Evolutionary conservation across 2,329 filamentous ascomycete species (phyloP).

Genomic region (Penicillium palitans): DNA sequence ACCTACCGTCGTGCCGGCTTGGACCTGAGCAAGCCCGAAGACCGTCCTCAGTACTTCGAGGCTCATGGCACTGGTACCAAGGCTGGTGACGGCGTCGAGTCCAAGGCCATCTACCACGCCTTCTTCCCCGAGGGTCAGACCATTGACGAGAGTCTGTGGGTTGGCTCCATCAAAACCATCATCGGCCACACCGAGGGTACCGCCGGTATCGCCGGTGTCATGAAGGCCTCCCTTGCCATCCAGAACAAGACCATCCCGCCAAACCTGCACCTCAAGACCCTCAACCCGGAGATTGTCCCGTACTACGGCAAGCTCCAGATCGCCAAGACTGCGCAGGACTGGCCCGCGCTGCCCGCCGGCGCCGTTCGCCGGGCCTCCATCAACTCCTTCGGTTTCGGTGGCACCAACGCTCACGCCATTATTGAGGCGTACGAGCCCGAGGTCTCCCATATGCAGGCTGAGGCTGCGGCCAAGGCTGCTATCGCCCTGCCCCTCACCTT

Average conservation of each 20-base stretch:
- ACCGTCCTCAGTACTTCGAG: not conserved
- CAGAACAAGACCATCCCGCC: not conserved
- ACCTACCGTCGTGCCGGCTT: not conserved
- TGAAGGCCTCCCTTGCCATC: not conserved
- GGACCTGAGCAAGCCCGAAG: not conserved
- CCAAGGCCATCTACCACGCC: not conserved
- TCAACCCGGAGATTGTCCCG: not conserved
- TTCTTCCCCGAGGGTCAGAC: not conserved
- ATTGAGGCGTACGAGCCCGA: not conserved
- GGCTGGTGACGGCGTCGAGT: not conserved
- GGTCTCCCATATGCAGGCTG: not conserved
- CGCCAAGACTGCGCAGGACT: not conserved
- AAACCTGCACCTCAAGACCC: not conserved
- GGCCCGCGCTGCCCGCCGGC: not conserved
- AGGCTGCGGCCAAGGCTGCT: not conserved
- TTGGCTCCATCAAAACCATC: not conserved
- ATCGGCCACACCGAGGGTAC: not conserved
- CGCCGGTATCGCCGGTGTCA: not conserved
- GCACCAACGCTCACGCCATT: not conserved
- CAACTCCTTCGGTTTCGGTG: not conserved
- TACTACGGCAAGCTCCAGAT: not conserved
- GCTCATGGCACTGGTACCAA: not conserved
- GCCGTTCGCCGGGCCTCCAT: not conserved
- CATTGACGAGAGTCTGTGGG: not conserved
- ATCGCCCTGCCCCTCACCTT: not conserved